These are phyloP conservation scores for Streptanthus diversifolius DNA, from an alignment of 345 rosid genomes.

Conservation along the genomic window DNA sequence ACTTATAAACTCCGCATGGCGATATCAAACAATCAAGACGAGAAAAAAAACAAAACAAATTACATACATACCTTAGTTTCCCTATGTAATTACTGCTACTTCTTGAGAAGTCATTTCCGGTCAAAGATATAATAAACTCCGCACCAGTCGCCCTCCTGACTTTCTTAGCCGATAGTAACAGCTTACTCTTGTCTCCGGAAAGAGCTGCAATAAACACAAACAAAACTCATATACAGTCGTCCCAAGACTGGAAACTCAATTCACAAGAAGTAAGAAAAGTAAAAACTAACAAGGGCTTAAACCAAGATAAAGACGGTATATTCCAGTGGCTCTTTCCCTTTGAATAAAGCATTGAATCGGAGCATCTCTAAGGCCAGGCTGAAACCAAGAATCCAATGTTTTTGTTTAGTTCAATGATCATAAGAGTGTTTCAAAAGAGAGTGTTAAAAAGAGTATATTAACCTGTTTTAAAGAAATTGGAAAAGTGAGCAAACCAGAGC, in stretches of 20 bases:
- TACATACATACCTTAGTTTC: slow-evolving; percentile 52
- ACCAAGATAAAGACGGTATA: slow-evolving; percentile 69
- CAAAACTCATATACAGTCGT: neutral
- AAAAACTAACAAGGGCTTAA: slow-evolving; percentile 65
- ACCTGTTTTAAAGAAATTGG: slow-evolving; percentile 88
- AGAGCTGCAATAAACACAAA: slow-evolving; percentile 45
- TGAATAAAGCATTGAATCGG: slow-evolving; percentile 83
- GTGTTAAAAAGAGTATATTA: neutral
- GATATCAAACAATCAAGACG: neutral
- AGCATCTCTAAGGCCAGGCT: slow-evolving; percentile 89
- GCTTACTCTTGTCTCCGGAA: slow-evolving; percentile 69
- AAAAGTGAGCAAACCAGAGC: slow-evolving; percentile 71
- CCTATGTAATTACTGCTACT: slow-evolving; percentile 61
- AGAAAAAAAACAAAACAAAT: neutral
- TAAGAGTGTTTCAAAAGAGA: neutral
- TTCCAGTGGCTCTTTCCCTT: slow-evolving; percentile 71
- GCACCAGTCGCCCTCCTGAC: slow-evolving; percentile 62
- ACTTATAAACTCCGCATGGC: neutral
- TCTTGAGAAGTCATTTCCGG: slow-evolving; percentile 59
- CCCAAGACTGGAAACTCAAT: neutral
- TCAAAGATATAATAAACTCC: slow-evolving; percentile 70
- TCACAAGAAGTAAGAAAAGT: neutral
- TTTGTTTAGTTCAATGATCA: neutral
- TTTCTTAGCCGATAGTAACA: slow-evolving; percentile 81
- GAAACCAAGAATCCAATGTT: slow-evolving; percentile 2